Evolutionary conservation across 2,329 filamentous ascomycete genomes (phyloP), one percentile per base, ranked within the genome.

Genomic region (Didymosphaeria variabile): DNA sequence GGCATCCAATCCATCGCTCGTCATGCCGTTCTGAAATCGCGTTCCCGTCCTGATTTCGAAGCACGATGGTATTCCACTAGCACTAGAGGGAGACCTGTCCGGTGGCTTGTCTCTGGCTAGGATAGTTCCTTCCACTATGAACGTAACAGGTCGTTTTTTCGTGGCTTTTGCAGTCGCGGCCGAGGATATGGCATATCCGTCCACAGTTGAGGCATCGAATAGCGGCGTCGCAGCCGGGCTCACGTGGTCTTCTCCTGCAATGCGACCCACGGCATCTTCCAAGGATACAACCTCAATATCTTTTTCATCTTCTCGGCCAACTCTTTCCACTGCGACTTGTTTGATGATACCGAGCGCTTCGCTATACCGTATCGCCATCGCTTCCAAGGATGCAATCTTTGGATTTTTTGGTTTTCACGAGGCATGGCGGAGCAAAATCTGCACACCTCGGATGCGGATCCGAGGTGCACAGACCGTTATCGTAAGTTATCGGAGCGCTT

Each of bases 181-280:
- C n/a, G 61, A 64, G n/a, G 58, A 64, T 31, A 64, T 59, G 9
- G 56, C 56, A 40, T 61, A 64, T 31, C 62, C 62, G 23, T 64
- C 57, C 49, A 57, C 58, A 15, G 59, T 59, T n/a, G 62, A 58
- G 38, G 49, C 53, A 21, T 64, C 62, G 40, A 50, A 61, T 10
- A 51, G 32, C 47, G 62, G 62, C 17, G 62, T 61, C n/a, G 55
- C 57, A 44, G 52, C 49, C 40, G 57, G 47, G 55, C 54, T 60
- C 31, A 19, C 15, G 34, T 60, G 55, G 21, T 55, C 17, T 38
- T 54, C 49, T 47, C 29, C 58, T 13, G 61, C 61, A 19, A 57
- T 46, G 52, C 58, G 50, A 50, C 58, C 61, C 34, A 63, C 7
- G 21, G 61, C 57, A 15, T 51, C 31, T 15, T 60, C 54, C 10